Percentiles rank a stretch among this genome's conserved stretches.
Evolutionary conservation across 2,329 filamentous ascomycete genomes (phyloP).

Genomic region (Lasiodiplodia sp.): DNA sequence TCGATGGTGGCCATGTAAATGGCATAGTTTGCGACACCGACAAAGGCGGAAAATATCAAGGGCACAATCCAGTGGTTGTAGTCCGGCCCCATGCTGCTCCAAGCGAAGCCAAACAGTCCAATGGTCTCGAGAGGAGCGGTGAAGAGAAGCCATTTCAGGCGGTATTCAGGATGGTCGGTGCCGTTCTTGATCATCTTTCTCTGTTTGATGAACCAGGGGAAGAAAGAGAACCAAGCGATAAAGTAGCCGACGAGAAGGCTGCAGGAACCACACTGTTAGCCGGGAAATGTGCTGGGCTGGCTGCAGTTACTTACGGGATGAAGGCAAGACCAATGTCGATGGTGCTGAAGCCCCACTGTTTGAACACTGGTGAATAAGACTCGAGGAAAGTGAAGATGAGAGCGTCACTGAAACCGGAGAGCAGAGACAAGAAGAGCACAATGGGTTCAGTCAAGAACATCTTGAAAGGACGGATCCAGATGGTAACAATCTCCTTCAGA

Average conservation of each 20-base stretch:
- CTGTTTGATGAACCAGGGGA: conserved; percentile 64
- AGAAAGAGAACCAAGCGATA: conserved; percentile 66
- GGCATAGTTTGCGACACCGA: conserved; percentile 76
- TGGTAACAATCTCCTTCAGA: conserved; percentile 53
- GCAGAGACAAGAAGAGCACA: conserved; percentile 72
- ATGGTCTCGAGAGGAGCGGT: conserved; percentile 68
- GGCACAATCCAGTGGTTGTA: conserved; percentile 71
- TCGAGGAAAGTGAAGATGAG: conserved; percentile 81
- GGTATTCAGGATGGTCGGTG: conserved; percentile 65
- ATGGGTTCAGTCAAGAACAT: conserved; percentile 80
- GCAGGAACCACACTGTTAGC: background rate
- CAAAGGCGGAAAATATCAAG: conserved; percentile 69
- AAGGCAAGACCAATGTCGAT: conserved; percentile 67
- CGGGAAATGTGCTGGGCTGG: background rate
- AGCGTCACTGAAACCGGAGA: conserved; percentile 76
- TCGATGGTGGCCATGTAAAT: conserved; percentile 82
- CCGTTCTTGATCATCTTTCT: conserved; percentile 57
- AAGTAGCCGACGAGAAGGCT: conserved; percentile 70
- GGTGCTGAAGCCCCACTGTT: conserved; percentile 69
- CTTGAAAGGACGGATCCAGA: conserved; percentile 71
- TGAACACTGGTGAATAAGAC: conserved; percentile 71
- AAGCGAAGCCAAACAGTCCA: conserved; percentile 74
- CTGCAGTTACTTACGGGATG: conserved; percentile 54
- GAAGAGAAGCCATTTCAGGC: conserved; percentile 71
- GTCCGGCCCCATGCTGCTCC: conserved; percentile 68